Percentiles rank a stretch among this genome's conserved stretches.
phyloP scores from a whole-genome alignment of 352 stramenopile species.

The Phytophthora sp. region DNA sequence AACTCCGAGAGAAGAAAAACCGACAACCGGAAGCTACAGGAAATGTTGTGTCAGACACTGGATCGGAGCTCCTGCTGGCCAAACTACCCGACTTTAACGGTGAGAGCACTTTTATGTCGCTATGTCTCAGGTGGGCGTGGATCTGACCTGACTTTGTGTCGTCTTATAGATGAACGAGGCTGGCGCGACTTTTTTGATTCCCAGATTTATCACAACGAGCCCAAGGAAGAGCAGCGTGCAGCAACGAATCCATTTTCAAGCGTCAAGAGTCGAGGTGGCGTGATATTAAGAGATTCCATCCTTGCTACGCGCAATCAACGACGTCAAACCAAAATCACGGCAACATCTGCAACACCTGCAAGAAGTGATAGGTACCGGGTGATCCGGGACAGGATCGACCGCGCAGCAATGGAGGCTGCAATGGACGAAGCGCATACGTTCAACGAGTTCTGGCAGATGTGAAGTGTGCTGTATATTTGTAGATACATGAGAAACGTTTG shows the following conservation, averaged over 20 bases:
- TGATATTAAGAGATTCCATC: neutral
- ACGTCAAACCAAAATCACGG: conserved; percentile 10
- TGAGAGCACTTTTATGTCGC: conserved; percentile 19
- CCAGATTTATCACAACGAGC: conserved; percentile 45
- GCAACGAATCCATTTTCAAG: conserved; percentile 12
- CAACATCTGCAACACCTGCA: neutral
- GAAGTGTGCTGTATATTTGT: conserved; percentile 21
- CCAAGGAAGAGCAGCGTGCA: conserved; percentile 20
- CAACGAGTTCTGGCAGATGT: conserved; percentile 49
- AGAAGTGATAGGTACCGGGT: conserved; percentile 25
- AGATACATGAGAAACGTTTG: conserved; percentile 11
- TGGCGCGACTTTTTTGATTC: conserved; percentile 62
- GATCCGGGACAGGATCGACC: conserved; percentile 38
- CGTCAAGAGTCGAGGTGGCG: conserved; percentile 1
- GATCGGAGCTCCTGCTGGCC: conserved; percentile 38
- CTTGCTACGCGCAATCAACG: conserved; percentile 13
- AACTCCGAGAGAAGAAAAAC: conserved; percentile 9
- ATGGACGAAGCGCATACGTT: conserved; percentile 41
- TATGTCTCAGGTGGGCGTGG: too few species aligned
- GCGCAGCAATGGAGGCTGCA: conserved; percentile 37
- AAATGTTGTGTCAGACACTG: conserved; percentile 11
- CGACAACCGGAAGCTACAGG: conserved; percentile 17
- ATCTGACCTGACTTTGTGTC: conserved; percentile 11
- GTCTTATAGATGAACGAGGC: conserved; percentile 45
- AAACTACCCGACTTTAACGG: conserved; percentile 52